Percentiles rank a stretch among this genome's conserved stretches.
Evolutionary conservation across 305 asterid species (phyloP).

Genomic region (Fraxinus velutina): DNA sequence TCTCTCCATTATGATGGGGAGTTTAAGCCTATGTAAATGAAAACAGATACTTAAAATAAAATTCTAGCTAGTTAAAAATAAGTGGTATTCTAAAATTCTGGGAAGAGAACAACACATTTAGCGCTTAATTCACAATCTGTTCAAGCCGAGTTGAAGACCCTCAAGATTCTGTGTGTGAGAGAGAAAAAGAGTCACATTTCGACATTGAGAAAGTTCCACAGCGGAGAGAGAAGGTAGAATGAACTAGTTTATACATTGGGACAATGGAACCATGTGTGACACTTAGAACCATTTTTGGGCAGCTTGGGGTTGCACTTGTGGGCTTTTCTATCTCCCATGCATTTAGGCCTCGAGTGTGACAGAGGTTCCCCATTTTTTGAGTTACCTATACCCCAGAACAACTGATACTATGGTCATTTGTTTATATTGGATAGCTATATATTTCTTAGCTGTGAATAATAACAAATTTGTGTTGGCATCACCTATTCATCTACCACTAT

Average conservation of each 20-base stretch:
- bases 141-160: not conserved
- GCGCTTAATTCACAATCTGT: not conserved
- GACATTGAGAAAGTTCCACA: not conserved
- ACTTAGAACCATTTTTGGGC: not conserved
- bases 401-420: not conserved
- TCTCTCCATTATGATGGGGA: not conserved
- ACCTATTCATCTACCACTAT: not conserved
- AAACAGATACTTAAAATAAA: not conserved
- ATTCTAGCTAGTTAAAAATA: not conserved
- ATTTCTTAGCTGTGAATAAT: not conserved
- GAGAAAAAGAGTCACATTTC: not conserved
- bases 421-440: not conserved
- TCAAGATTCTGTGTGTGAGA: not conserved
- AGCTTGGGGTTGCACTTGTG: not conserved
- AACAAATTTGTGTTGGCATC: not conserved
- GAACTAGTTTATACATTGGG: not conserved
- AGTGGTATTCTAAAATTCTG: not conserved
- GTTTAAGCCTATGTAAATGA: not conserved
- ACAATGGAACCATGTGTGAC: not conserved
- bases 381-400: not conserved
- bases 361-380: not conserved
- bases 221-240: not conserved
- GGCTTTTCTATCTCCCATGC: not conserved
- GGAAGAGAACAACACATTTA: not conserved
- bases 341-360: not conserved